A percentile compares a stretch with the other conserved stretches of the same genome.
These are phyloP conservation scores for Rutstroemia sp. DNA, from an alignment of 2,329 filamentous ascomycete genomes.

Conservation along the genomic window DNA sequence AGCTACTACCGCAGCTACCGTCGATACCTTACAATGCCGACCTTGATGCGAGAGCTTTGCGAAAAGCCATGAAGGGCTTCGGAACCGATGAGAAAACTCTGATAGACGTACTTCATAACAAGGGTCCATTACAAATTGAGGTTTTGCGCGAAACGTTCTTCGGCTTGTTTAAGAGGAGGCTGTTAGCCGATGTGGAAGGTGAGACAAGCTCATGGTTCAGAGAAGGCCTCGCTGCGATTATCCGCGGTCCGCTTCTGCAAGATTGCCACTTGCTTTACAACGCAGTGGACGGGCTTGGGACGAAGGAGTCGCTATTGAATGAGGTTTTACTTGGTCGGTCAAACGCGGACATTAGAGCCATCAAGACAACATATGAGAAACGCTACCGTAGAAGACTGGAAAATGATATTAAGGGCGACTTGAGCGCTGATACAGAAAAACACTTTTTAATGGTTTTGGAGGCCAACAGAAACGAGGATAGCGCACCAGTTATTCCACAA, in stretches of 20 bases:
- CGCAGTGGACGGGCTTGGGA: conserved; percentile 72
- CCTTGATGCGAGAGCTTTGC: conserved; percentile 61
- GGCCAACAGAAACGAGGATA: conserved; percentile 70
- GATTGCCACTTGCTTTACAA: conserved; percentile 66
- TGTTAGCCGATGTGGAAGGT: conserved; percentile 67
- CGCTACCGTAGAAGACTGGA: conserved; percentile 62
- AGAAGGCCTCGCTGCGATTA: conserved; percentile 65
- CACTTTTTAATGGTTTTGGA: conserved; percentile 79
- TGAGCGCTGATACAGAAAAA: conserved; percentile 78
- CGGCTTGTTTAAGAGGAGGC: conserved; percentile 54
- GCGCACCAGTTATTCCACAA: conserved; percentile 62
- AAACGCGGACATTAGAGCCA: conserved; percentile 82
- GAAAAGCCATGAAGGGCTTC: conserved; percentile 86
- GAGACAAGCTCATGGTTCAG: conserved; percentile 73
- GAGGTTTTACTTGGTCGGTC: conserved; percentile 76
- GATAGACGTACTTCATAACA: conserved; percentile 60
- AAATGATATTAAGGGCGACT: conserved; percentile 64
- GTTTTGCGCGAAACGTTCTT: conserved; percentile 61
- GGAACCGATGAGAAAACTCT: conserved; percentile 79
- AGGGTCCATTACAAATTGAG: conserved; percentile 72
- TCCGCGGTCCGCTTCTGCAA: conserved; percentile 69
- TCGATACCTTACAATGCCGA: conserved; percentile 61
- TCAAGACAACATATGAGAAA: conserved; percentile 70
- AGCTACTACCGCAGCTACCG: conserved; percentile 46
- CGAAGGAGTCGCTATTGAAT: conserved; percentile 79